These are phyloP conservation scores for Xylariaceae sp. DNA, from an alignment of 2,329 filamentous ascomycete species.

Conservation along the genomic window DNA sequence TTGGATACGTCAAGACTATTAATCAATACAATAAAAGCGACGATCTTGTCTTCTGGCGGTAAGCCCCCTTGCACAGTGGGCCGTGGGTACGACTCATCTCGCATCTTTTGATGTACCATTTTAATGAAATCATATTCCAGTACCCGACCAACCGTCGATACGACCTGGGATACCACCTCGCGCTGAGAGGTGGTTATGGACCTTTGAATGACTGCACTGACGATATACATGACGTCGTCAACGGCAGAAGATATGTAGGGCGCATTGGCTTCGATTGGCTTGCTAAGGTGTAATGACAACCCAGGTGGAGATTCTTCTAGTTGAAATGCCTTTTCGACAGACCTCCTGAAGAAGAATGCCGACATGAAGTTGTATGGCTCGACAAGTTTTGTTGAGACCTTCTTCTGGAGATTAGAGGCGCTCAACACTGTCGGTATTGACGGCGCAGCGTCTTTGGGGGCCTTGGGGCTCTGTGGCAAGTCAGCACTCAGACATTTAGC, in stretches of 20 bases:
- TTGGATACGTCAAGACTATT: slow-evolving; percentile 93
- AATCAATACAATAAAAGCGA: slow-evolving; percentile 86
- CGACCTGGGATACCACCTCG: slow-evolving; percentile 69
- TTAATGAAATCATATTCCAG: slow-evolving; percentile 87
- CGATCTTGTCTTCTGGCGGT: slow-evolving; percentile 82
- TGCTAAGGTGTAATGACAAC: slow-evolving; percentile 70
- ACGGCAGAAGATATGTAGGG: slow-evolving; percentile 94
- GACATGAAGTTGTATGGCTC: slow-evolving; percentile 87
- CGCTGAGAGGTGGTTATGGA: slow-evolving; percentile 82
- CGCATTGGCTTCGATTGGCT: slow-evolving; percentile 67
- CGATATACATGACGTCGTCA: slow-evolving; percentile 99
- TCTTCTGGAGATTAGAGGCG: slow-evolving; percentile 75
- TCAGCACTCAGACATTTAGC: slow-evolving; percentile 29
- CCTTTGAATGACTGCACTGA: slow-evolving; percentile 84
- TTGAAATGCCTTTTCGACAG: slow-evolving; percentile 96
- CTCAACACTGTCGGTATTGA: slow-evolving; percentile 68
- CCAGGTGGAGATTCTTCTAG: slow-evolving; percentile 83
- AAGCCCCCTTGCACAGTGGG: slow-evolving; percentile 71
- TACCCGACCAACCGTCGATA: slow-evolving; percentile 75
- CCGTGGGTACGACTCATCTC: slow-evolving; percentile 88
- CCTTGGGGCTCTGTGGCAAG: slow-evolving; percentile 45
- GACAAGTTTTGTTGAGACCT: slow-evolving; percentile 69
- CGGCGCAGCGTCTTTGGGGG: slow-evolving; percentile 53
- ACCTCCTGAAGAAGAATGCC: slow-evolving; percentile 93
- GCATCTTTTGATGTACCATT: slow-evolving; percentile 97